Evolutionary conservation across 495 filamentous ascomycete species (phyloP).

Genomic region (Sabuloglossum arenarium): DNA sequence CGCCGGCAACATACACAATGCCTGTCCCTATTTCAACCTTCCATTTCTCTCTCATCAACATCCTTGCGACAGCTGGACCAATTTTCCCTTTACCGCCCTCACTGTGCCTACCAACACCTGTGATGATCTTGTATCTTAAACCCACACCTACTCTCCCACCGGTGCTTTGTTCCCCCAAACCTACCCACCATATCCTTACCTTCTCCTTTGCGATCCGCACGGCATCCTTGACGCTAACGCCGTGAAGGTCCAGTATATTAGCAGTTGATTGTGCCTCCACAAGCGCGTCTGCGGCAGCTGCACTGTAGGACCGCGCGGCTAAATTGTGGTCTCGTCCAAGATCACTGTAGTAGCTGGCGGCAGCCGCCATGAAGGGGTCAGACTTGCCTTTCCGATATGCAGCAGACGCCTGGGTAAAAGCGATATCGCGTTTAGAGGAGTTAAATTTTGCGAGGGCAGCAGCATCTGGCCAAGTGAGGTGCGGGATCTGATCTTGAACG

Average conservation of each 20-base stretch:
- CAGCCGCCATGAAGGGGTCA: constrained; percentile 41
- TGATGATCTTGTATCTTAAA: constrained; percentile 48
- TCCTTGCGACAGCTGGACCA: constrained; percentile 59
- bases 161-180: constrained; percentile 34
- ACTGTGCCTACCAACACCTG: constrained; percentile 60
- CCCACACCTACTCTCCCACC: constrained; percentile 22
- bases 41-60: constrained; percentile 65
- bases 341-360: constrained; percentile 42
- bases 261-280: constrained; percentile 38
- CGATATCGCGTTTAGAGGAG: constrained; percentile 11
- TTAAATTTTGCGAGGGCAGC: neutral
- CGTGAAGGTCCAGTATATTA: constrained; percentile 57
- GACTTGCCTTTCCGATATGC: constrained; percentile 44
- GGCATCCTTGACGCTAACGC: constrained; percentile 59
- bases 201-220: constrained; percentile 47
- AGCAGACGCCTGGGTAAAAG: constrained; percentile 36
- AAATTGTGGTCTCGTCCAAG: constrained; percentile 31
- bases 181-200: constrained; percentile 62
- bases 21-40: constrained; percentile 49
- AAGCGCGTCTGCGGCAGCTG: constrained; percentile 32
- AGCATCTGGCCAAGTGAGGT: neutral
- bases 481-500: neutral
- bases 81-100: constrained; percentile 53
- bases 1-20: constrained; percentile 39
- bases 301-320: constrained; percentile 16